Evolutionary conservation across 2,329 filamentous ascomycete species (phyloP).

Genomic region (Xylariaceae sp.): DNA sequence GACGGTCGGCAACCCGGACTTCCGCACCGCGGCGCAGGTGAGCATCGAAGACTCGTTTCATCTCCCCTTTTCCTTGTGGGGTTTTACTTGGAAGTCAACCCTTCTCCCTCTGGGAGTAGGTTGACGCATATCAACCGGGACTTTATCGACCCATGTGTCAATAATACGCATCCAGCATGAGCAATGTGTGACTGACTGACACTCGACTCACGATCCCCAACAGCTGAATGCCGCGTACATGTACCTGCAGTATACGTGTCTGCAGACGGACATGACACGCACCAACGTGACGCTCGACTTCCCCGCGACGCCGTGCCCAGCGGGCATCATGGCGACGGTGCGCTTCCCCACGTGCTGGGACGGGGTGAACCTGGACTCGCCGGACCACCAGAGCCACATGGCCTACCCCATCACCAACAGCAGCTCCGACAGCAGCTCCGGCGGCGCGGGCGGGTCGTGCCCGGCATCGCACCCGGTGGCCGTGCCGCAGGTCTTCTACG

Average conservation of each 20-base stretch:
- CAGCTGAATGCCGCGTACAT: slow-evolving; percentile 20
- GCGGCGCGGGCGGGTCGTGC: too few species aligned
- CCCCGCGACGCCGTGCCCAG: slow-evolving; percentile 15
- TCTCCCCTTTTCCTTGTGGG: too few species aligned
- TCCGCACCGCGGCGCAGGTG: slow-evolving; percentile 20
- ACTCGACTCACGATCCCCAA: too few species aligned
- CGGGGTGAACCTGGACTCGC: slow-evolving; percentile 21
- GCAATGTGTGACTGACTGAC: too few species aligned
- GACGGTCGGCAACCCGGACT: slow-evolving; percentile 29
- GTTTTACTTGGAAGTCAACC: too few species aligned
- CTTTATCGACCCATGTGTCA: too few species aligned
- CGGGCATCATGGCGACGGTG: slow-evolving; percentile 19
- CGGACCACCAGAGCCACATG: slow-evolving; percentile 25
- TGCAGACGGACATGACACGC: slow-evolving; percentile 20
- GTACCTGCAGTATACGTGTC: slow-evolving; percentile 23
- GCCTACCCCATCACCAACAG: slow-evolving; percentile 22
- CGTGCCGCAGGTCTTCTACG: slow-evolving; percentile 33
- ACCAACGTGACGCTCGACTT: slow-evolving; percentile 21
- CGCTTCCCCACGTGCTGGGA: slow-evolving; percentile 23
- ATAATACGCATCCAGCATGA: too few species aligned
- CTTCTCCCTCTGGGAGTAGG: too few species aligned
- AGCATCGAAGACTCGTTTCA: too few species aligned
- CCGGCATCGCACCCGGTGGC: slow-evolving; percentile 23
- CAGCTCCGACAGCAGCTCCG: too few species aligned
- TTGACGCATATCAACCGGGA: too few species aligned